Percentiles rank a stretch among this genome's conserved stretches.
Conservation (phyloP, 352 stramenopile genomes). For the Globisporangium spinosum region DNA sequence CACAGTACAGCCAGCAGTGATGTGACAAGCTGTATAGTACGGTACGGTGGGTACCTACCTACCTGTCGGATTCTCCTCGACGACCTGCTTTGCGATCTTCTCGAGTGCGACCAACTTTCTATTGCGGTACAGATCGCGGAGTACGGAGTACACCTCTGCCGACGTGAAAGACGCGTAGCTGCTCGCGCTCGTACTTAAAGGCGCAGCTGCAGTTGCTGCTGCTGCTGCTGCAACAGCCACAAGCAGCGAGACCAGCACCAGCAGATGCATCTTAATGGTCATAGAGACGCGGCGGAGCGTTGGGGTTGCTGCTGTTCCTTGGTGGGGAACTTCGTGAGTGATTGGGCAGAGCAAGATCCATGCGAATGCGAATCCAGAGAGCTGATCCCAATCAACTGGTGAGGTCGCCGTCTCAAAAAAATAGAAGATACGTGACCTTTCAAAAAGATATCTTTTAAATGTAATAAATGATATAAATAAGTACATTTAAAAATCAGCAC, state of each 20-base stretch:
- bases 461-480: too few species aligned
- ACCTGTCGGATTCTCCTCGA: conserved; percentile 43
- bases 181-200: background rate
- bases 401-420: too few species aligned
- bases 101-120: conserved; percentile 53
- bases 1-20: background rate
- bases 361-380: too few species aligned
- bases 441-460: too few species aligned
- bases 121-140: conserved; percentile 33
- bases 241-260: background rate
- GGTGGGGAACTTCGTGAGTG: background rate
- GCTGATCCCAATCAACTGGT: too few species aligned
- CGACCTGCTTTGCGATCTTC: conserved; percentile 29
- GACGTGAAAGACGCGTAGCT: conserved; percentile 9
- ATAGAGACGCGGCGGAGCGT: background rate
- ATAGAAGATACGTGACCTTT: too few species aligned
- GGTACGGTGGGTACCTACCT: background rate
- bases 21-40: background rate
- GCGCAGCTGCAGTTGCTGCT: background rate
- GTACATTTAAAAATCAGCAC: too few species aligned
- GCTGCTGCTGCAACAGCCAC: background rate
- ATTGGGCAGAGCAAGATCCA: background rate
- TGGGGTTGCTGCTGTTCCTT: background rate
- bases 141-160: conserved; percentile 30
- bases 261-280: background rate